phyloP scores from a whole-genome alignment of 73 alveolate species.

The Strombidium stylifer region DNA sequence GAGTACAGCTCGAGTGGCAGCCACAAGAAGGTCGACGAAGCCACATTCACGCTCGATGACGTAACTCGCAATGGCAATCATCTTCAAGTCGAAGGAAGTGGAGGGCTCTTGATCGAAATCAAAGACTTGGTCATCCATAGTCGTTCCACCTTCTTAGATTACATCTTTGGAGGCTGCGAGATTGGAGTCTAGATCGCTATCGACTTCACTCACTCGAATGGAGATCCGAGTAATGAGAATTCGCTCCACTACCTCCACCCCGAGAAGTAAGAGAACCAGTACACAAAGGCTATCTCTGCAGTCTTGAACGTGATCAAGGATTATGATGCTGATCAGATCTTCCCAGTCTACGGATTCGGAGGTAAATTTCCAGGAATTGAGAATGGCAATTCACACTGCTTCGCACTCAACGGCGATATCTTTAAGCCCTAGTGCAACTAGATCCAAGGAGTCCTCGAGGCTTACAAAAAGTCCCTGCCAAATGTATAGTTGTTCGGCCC shows the following conservation, averaged over 20 bases:
- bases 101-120: too few relatives aligned
- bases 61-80: too few relatives aligned
- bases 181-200: constrained; percentile 80
- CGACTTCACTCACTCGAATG: constrained; percentile 94
- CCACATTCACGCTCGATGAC: too few relatives aligned
- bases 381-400: constrained; percentile 81
- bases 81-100: too few relatives aligned
- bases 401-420: constrained; percentile 86
- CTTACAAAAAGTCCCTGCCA: constrained; percentile 69
- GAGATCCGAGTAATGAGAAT: constrained; percentile 60
- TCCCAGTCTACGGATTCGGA: constrained; percentile 96
- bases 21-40: too few relatives aligned
- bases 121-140: constrained; percentile 17
- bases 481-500: constrained; percentile 89
- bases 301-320: constrained; percentile 80
- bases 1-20: too few relatives aligned
- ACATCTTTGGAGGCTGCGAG: constrained; percentile 85
- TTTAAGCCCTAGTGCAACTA: constrained; percentile 87
- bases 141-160: constrained; percentile 79
- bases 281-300: constrained; percentile 69
- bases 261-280: constrained; percentile 65
- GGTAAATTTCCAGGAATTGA: constrained; percentile 89
- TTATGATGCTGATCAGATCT: constrained; percentile 85
- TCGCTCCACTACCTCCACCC: constrained; percentile 66
- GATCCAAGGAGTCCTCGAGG: constrained; percentile 77